Conservation (phyloP, 2,329 filamentous ascomycete genomes). For the Aureobasidium leucospermi region DNA sequence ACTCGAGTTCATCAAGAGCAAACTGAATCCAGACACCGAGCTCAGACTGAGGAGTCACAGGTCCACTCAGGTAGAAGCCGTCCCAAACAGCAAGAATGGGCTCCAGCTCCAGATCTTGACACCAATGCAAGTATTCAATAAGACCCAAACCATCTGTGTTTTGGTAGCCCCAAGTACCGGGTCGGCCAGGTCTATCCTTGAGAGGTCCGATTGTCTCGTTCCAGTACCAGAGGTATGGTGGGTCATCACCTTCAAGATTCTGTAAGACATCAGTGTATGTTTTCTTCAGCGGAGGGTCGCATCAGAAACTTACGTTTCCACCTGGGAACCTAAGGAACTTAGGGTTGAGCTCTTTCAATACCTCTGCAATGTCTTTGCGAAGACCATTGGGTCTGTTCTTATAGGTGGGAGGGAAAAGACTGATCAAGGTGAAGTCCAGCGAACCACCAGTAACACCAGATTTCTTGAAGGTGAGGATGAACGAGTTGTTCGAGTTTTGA, state of each 20-base stretch:
- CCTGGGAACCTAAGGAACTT: conserved; percentile 58
- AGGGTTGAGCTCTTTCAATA: conserved; percentile 45
- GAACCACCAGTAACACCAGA: conserved; percentile 34
- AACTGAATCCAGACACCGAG: conserved; percentile 51
- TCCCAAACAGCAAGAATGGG: conserved; percentile 51
- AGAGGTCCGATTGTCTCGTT: conserved; percentile 48
- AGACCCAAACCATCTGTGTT: conserved; percentile 57
- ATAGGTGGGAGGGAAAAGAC: conserved; percentile 54
- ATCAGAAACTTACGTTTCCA: conserved; percentile 35
- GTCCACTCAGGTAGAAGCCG: conserved; percentile 49
- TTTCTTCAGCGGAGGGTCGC: no score
- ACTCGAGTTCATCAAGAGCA: conserved; percentile 57
- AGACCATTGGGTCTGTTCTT: conserved; percentile 52
- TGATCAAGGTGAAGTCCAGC: conserved; percentile 53
- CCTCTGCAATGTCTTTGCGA: conserved; percentile 47
- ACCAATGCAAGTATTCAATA: conserved; percentile 51
- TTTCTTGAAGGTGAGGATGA: conserved; percentile 47
- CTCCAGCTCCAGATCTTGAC: conserved; percentile 50
- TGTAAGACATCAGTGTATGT: neutral
- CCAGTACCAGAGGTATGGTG: conserved; percentile 41
- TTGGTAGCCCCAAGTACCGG: conserved; percentile 51
- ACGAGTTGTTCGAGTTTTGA: conserved; percentile 32
- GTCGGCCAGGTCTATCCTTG: conserved; percentile 46
- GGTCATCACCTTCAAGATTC: conserved; percentile 42
- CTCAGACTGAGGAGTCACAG: conserved; percentile 40